Percentiles rank a stretch among this genome's conserved stretches.
Conservation (phyloP, 805 yeast species). For the Candida golubevii region DNA sequence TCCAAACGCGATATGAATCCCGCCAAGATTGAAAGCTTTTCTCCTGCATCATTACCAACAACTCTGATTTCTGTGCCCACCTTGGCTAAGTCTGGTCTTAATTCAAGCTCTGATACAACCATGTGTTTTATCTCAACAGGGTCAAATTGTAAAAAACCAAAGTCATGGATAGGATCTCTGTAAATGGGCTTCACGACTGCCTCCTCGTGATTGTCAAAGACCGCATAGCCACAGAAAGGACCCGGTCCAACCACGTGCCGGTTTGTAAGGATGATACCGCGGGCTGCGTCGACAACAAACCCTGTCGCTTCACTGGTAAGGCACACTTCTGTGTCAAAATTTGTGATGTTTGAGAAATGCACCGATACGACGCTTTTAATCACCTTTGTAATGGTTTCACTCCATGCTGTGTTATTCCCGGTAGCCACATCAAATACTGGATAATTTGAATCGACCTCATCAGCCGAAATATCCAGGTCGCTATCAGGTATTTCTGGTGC, state of each 20-base stretch:
- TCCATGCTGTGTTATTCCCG: constrained; percentile 51
- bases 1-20: constrained; percentile 85
- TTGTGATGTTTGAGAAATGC: constrained; percentile 81
- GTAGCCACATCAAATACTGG: constrained; percentile 15
- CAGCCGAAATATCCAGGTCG: constrained; percentile 12
- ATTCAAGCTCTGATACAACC: constrained; percentile 58
- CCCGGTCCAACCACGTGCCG: constrained; percentile 96
- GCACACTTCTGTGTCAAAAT: constrained; percentile 82
- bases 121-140: constrained; percentile 70
- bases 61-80: constrained; percentile 94
- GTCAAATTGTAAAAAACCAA: constrained; percentile 80
- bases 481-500: constrained; percentile 8
- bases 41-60: constrained; percentile 96
- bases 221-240: constrained; percentile 86
- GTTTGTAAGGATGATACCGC: constrained; percentile 84
- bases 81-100: constrained; percentile 77
- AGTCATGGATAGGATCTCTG: constrained; percentile 94
- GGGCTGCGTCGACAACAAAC: constrained; percentile 78
- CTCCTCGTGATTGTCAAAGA: constrained; percentile 93
- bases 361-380: constrained; percentile 85
- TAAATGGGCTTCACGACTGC: constrained; percentile 80
- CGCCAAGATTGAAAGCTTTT: constrained; percentile 79
- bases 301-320: constrained; percentile 91
- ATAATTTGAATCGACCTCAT: constrained; percentile 3
- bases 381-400: constrained; percentile 71